These are phyloP conservation scores for Pseudodiploospora longispora DNA, from an alignment of 2,329 filamentous ascomycete species.

Conservation along the genomic window DNA sequence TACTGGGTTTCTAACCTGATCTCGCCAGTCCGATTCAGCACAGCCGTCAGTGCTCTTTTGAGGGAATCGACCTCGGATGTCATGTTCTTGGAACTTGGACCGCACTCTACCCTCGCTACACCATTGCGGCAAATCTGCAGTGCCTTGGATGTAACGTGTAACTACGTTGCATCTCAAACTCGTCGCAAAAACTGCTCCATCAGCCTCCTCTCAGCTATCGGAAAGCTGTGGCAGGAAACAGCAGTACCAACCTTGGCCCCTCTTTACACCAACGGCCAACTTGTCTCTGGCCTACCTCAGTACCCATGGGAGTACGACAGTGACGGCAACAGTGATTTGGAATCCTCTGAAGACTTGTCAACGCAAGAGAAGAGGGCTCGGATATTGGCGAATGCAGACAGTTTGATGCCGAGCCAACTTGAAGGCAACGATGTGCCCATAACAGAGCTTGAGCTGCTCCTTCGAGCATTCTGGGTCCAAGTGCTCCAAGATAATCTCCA, in stretches of 20 bases:
- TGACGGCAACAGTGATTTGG: not conserved
- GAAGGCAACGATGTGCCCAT: conserved; percentile 1
- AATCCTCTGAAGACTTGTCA: not conserved
- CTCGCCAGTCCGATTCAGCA: conserved; percentile 10
- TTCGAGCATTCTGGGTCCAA: conserved; percentile 6
- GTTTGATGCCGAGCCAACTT: not conserved
- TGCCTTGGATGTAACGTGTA: not conserved
- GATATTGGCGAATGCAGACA: conserved; percentile 1
- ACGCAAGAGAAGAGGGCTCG: conserved; percentile 2
- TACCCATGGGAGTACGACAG: conserved; percentile 5
- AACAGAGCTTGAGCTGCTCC: conserved; percentile 4
- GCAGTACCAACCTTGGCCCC: conserved; percentile 1
- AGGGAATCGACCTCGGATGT: not conserved
- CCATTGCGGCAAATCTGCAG: conserved; percentile 17
- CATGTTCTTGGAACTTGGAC: conserved; percentile 18
- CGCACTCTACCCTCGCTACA: conserved; percentile 17
- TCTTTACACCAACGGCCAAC: conserved; percentile 3
- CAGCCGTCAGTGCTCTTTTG: conserved; percentile 8
- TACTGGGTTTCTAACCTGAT: conserved; percentile 9
- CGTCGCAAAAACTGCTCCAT: conserved; percentile 1
- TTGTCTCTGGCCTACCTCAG: conserved; percentile 5
- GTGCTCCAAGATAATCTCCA: not conserved
- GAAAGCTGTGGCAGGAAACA: conserved; percentile 7
- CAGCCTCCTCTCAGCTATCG: conserved; percentile 6
- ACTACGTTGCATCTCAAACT: conserved; percentile 6